These are phyloP conservation scores for Mycena vitilis DNA, from an alignment of 768 basidiomycete species.

Conservation along the genomic window DNA sequence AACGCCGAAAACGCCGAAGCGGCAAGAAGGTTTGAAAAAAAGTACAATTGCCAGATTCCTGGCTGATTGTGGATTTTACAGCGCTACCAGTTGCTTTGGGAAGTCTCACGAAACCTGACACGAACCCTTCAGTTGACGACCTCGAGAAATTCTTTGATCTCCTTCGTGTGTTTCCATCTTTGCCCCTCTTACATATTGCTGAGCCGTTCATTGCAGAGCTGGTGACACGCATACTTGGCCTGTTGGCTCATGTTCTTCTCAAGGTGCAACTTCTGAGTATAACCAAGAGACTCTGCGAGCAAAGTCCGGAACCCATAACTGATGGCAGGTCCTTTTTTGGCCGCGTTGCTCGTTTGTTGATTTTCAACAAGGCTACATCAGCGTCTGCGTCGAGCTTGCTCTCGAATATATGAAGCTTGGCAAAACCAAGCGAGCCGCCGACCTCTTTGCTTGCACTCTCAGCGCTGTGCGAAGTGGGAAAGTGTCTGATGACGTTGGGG, in stretches of 20 bases:
- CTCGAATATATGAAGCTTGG: slow-evolving; percentile 86
- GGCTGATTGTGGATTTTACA: slow-evolving; percentile 35
- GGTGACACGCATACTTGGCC: slow-evolving; percentile 69
- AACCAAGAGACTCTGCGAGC: slow-evolving; percentile 70
- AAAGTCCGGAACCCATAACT: slow-evolving; percentile 51
- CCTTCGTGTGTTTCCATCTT: slow-evolving; percentile 58
- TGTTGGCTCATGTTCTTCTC: slow-evolving; percentile 73
- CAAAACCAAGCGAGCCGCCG: slow-evolving; percentile 72
- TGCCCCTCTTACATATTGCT: neutral
- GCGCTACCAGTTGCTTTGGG: slow-evolving; percentile 45
- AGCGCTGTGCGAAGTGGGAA: slow-evolving; percentile 55
- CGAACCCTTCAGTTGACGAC: slow-evolving; percentile 50
- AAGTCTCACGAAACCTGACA: slow-evolving; percentile 43
- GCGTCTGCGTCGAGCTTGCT: slow-evolving; percentile 76
- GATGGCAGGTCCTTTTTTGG: slow-evolving; percentile 56
- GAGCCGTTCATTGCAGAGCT: slow-evolving; percentile 54
- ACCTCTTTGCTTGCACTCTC: slow-evolving; percentile 72
- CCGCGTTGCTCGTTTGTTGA: neutral
- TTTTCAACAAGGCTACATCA: slow-evolving; percentile 64
- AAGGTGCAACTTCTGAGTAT: slow-evolving; percentile 77
- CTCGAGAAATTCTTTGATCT: slow-evolving; percentile 58
- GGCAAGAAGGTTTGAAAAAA: slow-evolving; percentile 46
- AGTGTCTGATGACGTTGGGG: slow-evolving; percentile 62
- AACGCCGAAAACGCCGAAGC: slow-evolving; percentile 53
- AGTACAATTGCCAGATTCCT: slow-evolving; percentile 22